Conservation (phyloP, 2,329 filamentous ascomycete genomes). For the Rhinocladiella similis region DNA sequence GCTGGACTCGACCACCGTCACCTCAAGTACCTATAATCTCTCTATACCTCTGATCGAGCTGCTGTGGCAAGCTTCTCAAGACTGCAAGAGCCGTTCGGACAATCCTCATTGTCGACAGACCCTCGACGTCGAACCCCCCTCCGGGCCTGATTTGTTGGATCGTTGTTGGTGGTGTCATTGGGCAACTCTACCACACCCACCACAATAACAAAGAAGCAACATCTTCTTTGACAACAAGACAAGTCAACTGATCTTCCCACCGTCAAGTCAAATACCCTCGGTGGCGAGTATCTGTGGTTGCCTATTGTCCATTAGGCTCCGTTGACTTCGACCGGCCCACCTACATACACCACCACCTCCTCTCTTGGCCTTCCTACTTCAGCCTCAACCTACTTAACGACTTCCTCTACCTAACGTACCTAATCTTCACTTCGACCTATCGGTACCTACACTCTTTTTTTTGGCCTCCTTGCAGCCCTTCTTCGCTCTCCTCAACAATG, state of each 20-base stretch:
- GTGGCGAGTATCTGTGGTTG: constrained; percentile 17
- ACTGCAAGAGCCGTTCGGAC: background rate
- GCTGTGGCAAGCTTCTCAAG: constrained; percentile 7
- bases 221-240: constrained; percentile 13
- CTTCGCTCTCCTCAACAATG: constrained; percentile 19
- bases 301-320: constrained; percentile 18
- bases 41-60: constrained; percentile 17
- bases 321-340: constrained; percentile 8
- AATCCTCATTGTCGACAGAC: constrained; percentile 2
- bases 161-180: constrained; percentile 18
- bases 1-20: constrained; percentile 11
- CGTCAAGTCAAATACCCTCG: constrained; percentile 4
- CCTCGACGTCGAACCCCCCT: background rate
- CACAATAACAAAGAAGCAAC: constrained; percentile 20
- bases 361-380: background rate
- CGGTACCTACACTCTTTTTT: constrained; percentile 7
- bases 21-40: constrained; percentile 21
- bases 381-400: constrained; percentile 11
- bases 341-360: background rate
- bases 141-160: constrained; percentile 12
- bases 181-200: constrained; percentile 8
- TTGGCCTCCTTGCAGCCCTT: constrained; percentile 16
- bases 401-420: constrained; percentile 7
- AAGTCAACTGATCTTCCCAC: constrained; percentile 8
- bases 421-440: constrained; percentile 6